A percentile compares a stretch with the other conserved stretches of the same genome.
Evolutionary conservation across 768 basidiomycete species (phyloP).

Genomic region (Tylopilus cervinicoccineus): DNA sequence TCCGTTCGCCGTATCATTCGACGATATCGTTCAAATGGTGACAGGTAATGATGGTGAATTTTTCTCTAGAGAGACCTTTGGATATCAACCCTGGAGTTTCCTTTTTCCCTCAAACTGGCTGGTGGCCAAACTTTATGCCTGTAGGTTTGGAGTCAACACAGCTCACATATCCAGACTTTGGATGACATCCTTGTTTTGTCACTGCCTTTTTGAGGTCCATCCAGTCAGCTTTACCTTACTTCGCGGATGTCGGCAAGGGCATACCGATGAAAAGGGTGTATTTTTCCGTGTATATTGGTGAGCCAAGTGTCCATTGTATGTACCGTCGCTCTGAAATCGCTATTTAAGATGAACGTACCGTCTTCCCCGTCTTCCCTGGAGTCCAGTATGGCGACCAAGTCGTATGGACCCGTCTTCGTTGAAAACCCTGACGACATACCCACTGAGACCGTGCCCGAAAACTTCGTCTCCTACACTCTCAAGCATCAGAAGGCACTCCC

Average conservation of each 20-base stretch:
- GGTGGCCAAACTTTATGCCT: too few relatives aligned
- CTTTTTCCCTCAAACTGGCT: too few relatives aligned
- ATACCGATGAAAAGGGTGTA: not conserved
- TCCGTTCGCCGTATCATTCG: too few relatives aligned
- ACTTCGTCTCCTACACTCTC: conserved; percentile 12
- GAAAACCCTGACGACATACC: conserved; percentile 7
- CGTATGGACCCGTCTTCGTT: not conserved
- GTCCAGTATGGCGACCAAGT: not conserved
- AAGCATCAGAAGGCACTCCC: conserved; percentile 5
- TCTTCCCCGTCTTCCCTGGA: not conserved
- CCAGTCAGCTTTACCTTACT: not conserved
- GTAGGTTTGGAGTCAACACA: too few relatives aligned
- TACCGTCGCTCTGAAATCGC: not conserved
- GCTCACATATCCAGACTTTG: too few relatives aligned
- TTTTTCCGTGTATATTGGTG: too few relatives aligned
- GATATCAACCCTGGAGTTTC: too few relatives aligned
- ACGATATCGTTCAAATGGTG: too few relatives aligned
- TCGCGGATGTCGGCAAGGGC: not conserved
- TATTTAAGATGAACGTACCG: not conserved
- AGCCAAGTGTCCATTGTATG: not conserved
- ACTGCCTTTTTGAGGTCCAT: not conserved
- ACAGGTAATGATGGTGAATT: too few relatives aligned
- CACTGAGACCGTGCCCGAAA: not conserved
- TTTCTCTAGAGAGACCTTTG: too few relatives aligned
- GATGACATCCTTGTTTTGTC: not conserved